Base-by-base conservation (phyloP, 2,329 filamentous ascomycete species). In the Pseudogymnoascus sp. region DNA sequence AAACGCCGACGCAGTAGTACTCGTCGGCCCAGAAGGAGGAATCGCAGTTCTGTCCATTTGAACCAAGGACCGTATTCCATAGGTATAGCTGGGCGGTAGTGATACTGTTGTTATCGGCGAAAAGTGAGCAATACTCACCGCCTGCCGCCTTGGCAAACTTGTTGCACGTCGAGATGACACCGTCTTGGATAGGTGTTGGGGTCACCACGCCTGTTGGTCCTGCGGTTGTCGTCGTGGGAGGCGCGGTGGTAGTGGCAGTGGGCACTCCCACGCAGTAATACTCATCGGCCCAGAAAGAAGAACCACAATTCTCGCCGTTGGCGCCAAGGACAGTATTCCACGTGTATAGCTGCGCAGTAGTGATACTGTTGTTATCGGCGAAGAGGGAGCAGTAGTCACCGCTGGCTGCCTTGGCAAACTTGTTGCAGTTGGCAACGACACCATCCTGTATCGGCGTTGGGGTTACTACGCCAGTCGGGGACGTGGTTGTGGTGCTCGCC, bases 11-110 rank as follows among this genome's bases (percentile, higher is more conserved):
- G 41, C 41, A 46, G 41, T 46, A 46, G 41, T 46, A 68, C 24
- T 73, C 67, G 10, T 61, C 60, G 1, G 65, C 59, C 69, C 66
- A 70, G 43, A 71, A 64, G n/a, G 61, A 53, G 12, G 64, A 68
- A 33, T 60, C 61, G 53, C 72, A 73, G 59, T 73, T 69, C n/a
- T 64, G 65, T 10, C 72, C 70, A 16, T 62, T 41, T 1, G 43
- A 16, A n/a, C 69, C 71, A 2, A 74, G 63, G 2, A 71, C 66
- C 6, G 66, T 16, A 61, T 74, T 74, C 71, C 71, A 74, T 2
- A 63, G 62, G 53, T 73, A 73, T 6, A 74, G 64, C n/a, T 72
- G 61, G 8, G 61, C 60, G 11, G 66, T 64, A 8, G 65, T 67
- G 43, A 74, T 70, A 40, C 67, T 65, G 60, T 71, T 68, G 19